Conservation (phyloP, 1,139 yeast species). For the Kodamaea suecica region DNA sequence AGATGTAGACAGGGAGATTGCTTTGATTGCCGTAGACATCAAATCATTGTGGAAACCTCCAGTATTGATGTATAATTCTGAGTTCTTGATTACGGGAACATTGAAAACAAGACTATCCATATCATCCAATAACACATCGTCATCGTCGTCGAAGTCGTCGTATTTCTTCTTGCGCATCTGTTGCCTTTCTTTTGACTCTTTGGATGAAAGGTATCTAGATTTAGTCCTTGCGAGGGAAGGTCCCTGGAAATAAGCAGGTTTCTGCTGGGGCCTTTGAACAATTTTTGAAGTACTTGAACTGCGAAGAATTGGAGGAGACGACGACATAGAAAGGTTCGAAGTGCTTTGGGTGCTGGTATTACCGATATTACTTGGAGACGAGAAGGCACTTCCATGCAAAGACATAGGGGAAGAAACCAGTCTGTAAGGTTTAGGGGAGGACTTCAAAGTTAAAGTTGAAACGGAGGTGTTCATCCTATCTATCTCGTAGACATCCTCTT, state of each 20-base stretch:
- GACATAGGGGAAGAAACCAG: constrained; percentile 1
- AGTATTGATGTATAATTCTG: constrained; percentile 28
- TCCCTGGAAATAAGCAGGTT: constrained; percentile 15
- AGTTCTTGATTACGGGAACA: constrained; percentile 41
- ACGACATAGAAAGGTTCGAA: neutral
- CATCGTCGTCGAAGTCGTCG: constrained; percentile 41
- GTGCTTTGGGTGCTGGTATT: constrained; percentile 1
- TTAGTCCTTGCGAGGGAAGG: constrained; percentile 30
- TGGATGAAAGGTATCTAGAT: constrained; percentile 33
- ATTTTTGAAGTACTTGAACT: constrained; percentile 2
- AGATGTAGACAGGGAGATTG: neutral
- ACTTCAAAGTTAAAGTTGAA: constrained; percentile 23
- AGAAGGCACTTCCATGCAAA: no score
- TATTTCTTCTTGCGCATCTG: constrained; percentile 39
- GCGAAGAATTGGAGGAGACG: neutral
- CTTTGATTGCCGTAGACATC: constrained; percentile 7
- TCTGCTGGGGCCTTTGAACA: neutral
- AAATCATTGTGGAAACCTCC: constrained; percentile 10
- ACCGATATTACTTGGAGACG: neutral
- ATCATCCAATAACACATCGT: constrained; percentile 39
- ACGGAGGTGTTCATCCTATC: constrained; percentile 20
- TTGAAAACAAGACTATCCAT: constrained; percentile 36
- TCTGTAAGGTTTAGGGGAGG: constrained; percentile 4
- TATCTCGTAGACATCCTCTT: constrained; percentile 11
- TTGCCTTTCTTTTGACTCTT: constrained; percentile 40